Base-by-base conservation (phyloP, 2,329 filamentous ascomycete species). In the Stenocarpella maydis region DNA sequence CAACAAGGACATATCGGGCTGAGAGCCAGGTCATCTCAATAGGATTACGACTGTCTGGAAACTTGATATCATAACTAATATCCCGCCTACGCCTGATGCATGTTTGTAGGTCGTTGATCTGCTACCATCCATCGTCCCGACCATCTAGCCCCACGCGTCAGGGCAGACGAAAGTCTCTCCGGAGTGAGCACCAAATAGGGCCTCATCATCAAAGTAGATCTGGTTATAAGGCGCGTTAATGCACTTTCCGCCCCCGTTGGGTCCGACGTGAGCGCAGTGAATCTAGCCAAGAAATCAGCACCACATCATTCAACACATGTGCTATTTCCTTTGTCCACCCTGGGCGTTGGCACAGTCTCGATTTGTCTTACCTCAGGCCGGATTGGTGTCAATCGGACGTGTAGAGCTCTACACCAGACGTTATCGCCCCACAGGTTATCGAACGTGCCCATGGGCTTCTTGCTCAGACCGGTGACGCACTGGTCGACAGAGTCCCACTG, bases 371-470 rank as follows among this genome's bases (percentile, higher is more conserved):
- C 76, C 65, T 77, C 75, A 28, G 76, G 76, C 28, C 75, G 73
- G 17, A 74, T 70, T 39, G 73, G 71, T 17, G 76, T 76, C 4
- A 84, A 74, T 24, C 83, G 74, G 31, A 82, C 69, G 71, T 83
- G 82, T 49, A 83, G 80, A 9, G 74, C 77, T 2, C 82, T 75
- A 72, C 81, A 84, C 31, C 80, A 80, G 10, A 83, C 73, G 63
- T 82, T 83, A 70, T 84, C 81, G 12, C 80, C 81, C 80, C 81
- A 83, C 0, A 78, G 78, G 70, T 82, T 78, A 64, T 82, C 80
- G 65, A 81, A 83, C 39, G 73, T 79, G 1, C 81, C 82, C 66
- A 80, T 82, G 0, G 74, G 70, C 73, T 81, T 81, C 45, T 67
- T 24, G 12, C 74, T 74, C 39, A 83, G 72, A 7, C 73, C 66